These are phyloP conservation scores for Tritrichomonas foetus DNA, from an alignment of 208 protist genomes.

Conservation along the genomic window DNA sequence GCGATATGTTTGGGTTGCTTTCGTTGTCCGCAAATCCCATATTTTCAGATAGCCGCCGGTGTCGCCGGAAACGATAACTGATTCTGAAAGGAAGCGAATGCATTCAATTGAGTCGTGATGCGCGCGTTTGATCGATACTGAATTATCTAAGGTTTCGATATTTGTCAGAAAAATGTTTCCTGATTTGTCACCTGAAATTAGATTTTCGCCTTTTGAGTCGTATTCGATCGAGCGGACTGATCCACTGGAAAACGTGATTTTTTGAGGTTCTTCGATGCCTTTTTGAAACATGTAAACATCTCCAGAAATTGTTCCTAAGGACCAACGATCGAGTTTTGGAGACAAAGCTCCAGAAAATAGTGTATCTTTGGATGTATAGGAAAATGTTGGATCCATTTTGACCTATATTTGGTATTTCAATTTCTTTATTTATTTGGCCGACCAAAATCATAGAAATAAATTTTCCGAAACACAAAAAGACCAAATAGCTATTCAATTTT, in stretches of 20 bases:
- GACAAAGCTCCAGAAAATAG: background rate
- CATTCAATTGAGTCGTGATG: background rate
- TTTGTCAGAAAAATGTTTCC: background rate
- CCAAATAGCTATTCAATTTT: too few species aligned
- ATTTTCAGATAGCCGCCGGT: background rate
- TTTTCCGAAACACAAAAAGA: too few species aligned
- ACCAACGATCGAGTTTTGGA: background rate
- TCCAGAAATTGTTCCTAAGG: background rate
- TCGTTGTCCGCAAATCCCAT: background rate
- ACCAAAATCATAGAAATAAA: too few species aligned
- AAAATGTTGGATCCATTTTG: too few species aligned
- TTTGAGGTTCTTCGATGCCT: background rate
- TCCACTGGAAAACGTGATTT: background rate
- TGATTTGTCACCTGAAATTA: background rate
- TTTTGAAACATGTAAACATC: background rate
- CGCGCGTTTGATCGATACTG: background rate
- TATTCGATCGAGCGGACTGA: background rate
- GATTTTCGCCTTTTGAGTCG: background rate
- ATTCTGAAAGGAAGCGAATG: background rate
- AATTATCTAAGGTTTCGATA: background rate
- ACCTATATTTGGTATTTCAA: too few species aligned
- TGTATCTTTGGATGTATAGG: background rate
- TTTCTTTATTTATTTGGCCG: too few species aligned
- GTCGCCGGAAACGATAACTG: background rate
- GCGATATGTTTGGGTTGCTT: background rate